Percentiles rank a stretch among this genome's conserved stretches.
These are phyloP conservation scores for Catunica adiposa DNA, from an alignment of 2,329 filamentous ascomycete species.

Conservation along the genomic window DNA sequence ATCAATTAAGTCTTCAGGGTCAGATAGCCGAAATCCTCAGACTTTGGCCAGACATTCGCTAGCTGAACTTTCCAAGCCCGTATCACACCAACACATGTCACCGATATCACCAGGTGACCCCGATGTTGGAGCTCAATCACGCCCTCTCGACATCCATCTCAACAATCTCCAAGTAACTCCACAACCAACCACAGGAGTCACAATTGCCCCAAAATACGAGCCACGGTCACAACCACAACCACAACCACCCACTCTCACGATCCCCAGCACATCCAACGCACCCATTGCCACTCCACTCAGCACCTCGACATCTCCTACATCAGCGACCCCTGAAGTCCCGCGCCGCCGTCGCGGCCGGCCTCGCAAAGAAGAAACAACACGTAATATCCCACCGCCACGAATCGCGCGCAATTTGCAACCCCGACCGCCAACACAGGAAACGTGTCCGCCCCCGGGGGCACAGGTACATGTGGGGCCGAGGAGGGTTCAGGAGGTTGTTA, in stretches of 20 bases:
- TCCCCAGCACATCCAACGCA: no score
- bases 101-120: no score
- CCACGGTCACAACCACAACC: no score
- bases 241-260: no score
- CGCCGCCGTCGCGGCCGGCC: conserved; percentile 1
- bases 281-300: no score
- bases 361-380: neutral
- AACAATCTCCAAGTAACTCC: no score
- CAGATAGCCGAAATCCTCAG: neutral
- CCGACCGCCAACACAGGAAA: neutral
- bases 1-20: neutral
- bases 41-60: neutral
- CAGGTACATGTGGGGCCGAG: neutral
- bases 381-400: neutral
- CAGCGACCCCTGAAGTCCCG: neutral
- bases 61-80: neutral
- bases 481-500: neutral
- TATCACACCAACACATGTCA: no score
- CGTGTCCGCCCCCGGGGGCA: neutral
- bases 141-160: no score
- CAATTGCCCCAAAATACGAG: no score
- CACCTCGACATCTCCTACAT: no score
- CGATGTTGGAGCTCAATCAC: no score
- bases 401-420: neutral
- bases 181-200: no score